phyloP scores from a whole-genome alignment of 2,329 filamentous ascomycete genomes.

The Pseudocercospora vitis region DNA sequence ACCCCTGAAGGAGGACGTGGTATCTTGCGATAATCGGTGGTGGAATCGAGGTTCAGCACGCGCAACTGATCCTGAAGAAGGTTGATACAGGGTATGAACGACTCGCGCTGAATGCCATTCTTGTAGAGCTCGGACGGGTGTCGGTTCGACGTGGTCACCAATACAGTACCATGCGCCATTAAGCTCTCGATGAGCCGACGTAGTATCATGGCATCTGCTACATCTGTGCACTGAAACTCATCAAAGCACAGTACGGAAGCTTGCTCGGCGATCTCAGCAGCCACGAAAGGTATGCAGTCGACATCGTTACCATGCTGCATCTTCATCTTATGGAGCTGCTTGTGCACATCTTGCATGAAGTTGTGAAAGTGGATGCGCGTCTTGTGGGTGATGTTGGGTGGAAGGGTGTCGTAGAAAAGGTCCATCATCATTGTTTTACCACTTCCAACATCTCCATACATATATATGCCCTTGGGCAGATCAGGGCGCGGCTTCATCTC shows the following conservation, averaged over 20 bases:
- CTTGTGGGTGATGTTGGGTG: constrained; percentile 74
- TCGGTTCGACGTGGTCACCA: constrained; percentile 95
- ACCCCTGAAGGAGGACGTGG: constrained; percentile 89
- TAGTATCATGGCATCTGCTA: constrained; percentile 97
- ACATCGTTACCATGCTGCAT: constrained; percentile 84
- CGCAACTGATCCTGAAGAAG: constrained; percentile 80
- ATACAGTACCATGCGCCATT: constrained; percentile 94
- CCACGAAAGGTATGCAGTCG: constrained; percentile 87
- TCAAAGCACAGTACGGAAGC: constrained; percentile 93
- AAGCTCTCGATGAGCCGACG: constrained; percentile 80
- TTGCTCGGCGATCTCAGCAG: constrained; percentile 85
- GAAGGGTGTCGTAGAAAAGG: constrained; percentile 91
- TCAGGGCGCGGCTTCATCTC: constrained; percentile 62
- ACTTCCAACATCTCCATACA: constrained; percentile 94
- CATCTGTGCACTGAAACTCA: constrained; percentile 98
- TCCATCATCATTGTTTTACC: constrained; percentile 99
- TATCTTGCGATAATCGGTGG: constrained; percentile 96
- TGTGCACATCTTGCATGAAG: constrained; percentile 98
- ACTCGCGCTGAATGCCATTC: constrained; percentile 94
- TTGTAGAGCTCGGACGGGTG: constrained; percentile 96
- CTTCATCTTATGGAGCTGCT: constrained; percentile 84
- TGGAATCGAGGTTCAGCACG: constrained; percentile 91
- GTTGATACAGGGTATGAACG: constrained; percentile 92
- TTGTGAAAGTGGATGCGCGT: constrained; percentile 98
- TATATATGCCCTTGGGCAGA: constrained; percentile 85